phyloP scores from a whole-genome alignment of 768 basidiomycete genomes.

The Tephrocybe sp. region DNA sequence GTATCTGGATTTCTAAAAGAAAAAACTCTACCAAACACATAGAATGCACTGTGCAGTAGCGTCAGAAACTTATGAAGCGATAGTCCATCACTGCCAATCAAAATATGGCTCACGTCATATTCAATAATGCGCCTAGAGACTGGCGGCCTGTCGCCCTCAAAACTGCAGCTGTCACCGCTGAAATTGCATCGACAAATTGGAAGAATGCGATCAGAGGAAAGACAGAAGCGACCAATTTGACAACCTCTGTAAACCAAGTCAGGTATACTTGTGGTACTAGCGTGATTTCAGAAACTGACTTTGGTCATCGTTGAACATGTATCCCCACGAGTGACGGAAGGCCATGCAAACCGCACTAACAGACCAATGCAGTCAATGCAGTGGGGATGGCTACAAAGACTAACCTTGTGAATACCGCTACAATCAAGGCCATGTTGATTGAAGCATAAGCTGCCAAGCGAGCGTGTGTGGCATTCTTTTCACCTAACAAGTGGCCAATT shows the following conservation, averaged over 20 bases:
- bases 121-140: conserved; percentile 72
- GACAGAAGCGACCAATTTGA: conserved; percentile 61
- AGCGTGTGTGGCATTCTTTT: conserved; percentile 7
- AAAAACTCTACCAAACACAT: conserved; percentile 50
- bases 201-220: conserved; percentile 74
- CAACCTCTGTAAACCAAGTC: conserved; percentile 37
- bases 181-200: conserved; percentile 81
- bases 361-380: not conserved
- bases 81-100: not conserved
- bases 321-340: conserved; percentile 66
- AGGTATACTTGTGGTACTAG: not conserved
- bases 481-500: conserved; percentile 12
- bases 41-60: conserved; percentile 55
- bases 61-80: not conserved
- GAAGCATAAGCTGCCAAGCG: conserved; percentile 42
- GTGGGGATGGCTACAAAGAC: not conserved
- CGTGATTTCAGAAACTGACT: too few species aligned
- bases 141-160: conserved; percentile 84
- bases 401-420: conserved; percentile 64
- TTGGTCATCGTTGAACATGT: conserved; percentile 69
- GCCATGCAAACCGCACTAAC: conserved; percentile 52
- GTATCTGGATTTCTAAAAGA: too few species aligned
- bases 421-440: conserved; percentile 59
- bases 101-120: conserved; percentile 68
- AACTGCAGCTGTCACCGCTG: conserved; percentile 69